These are phyloP conservation scores for Panaeolus cyanescens DNA, from an alignment of 768 basidiomycete species.

Conservation along the genomic window DNA sequence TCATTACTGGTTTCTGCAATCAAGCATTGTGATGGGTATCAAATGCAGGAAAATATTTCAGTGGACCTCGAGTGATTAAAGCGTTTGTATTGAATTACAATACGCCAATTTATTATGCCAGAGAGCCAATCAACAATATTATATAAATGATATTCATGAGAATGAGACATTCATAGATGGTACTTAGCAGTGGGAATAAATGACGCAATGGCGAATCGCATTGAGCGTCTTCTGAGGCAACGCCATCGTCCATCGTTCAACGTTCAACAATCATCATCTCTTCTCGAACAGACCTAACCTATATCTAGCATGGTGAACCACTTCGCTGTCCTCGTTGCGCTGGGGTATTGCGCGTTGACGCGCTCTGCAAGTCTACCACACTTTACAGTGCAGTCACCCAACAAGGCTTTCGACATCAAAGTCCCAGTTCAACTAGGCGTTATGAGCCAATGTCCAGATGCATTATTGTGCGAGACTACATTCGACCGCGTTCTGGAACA, in stretches of 20 bases:
- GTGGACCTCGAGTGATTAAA: no score
- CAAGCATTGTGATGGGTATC: no score
- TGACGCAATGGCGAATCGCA: conserved; percentile 25
- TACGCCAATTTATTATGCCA: no score
- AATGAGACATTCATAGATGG: conserved; percentile 10
- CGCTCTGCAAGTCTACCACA: neutral
- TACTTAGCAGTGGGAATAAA: conserved; percentile 19
- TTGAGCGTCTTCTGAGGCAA: conserved; percentile 9
- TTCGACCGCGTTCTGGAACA: conserved; percentile 72
- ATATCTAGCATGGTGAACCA: neutral
- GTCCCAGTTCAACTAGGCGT: conserved; percentile 54
- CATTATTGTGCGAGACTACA: conserved; percentile 74
- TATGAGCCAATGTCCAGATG: conserved; percentile 75
- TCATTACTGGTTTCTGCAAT: no score
- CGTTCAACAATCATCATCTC: conserved; percentile 9
- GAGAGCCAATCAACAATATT: no score
- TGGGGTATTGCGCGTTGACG: neutral
- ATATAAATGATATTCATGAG: neutral
- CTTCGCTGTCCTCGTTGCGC: neutral
- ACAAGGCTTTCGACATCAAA: conserved; percentile 29
- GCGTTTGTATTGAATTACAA: no score
- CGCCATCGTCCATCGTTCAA: conserved; percentile 5
- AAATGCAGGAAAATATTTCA: no score
- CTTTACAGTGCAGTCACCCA: neutral
- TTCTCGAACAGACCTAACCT: neutral